These are phyloP conservation scores for Calycina herbarum DNA, from an alignment of 2,329 filamentous ascomycete genomes.

Conservation along the genomic window DNA sequence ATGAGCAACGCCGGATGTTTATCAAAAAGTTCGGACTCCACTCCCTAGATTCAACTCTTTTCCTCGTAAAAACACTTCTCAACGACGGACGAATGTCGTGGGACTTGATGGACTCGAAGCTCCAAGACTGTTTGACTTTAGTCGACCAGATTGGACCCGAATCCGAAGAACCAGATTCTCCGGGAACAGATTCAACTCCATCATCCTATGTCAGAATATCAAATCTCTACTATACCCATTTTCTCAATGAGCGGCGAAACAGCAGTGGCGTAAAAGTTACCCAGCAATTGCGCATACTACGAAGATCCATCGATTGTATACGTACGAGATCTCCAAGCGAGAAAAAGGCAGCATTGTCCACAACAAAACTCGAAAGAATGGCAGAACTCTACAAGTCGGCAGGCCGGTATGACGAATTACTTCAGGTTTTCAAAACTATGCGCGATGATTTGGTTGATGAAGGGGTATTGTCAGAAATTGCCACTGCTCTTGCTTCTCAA, in stretches of 20 bases:
- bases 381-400: constrained; percentile 58
- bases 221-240: constrained; percentile 68
- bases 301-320: constrained; percentile 63
- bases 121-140: constrained; percentile 56
- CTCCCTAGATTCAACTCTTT: constrained; percentile 60
- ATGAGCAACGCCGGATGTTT: constrained; percentile 56
- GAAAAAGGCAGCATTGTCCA: constrained; percentile 58
- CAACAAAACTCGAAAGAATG: constrained; percentile 65
- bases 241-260: constrained; percentile 51
- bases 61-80: constrained; percentile 54
- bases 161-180: constrained; percentile 8
- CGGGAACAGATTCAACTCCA: constrained; percentile 37
- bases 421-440: constrained; percentile 59
- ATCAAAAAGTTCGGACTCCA: constrained; percentile 52
- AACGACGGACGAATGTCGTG: constrained; percentile 50
- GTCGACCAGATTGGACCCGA: constrained; percentile 50
- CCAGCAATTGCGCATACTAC: constrained; percentile 56
- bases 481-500: constrained; percentile 47
- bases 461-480: constrained; percentile 56
- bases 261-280: constrained; percentile 43
- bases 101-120: constrained; percentile 55
- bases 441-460: constrained; percentile 60
- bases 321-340: constrained; percentile 54
- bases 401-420: constrained; percentile 56
- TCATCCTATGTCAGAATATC: constrained; percentile 66